Base-by-base conservation (phyloP, 805 yeast genomes). In the Saccharomycodes ludwigii region DNA sequence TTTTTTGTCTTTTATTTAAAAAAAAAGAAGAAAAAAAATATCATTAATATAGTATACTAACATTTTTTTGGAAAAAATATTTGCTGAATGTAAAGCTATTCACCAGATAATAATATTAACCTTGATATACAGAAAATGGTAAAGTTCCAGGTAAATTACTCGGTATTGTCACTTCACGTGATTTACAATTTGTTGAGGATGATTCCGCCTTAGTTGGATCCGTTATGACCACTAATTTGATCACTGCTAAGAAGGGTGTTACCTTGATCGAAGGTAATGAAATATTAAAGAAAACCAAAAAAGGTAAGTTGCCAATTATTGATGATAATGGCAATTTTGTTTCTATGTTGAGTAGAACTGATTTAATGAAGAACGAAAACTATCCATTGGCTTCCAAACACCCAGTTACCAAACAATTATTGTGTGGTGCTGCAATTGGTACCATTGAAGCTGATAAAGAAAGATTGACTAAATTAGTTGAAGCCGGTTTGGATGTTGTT, bases 351-450 rank as follows among this genome's bases (percentile, higher is more conserved):
- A 84, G 96, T 24, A 80, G 95, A 68, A 84, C 95, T 39, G 98
- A 91, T 63, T 76, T 91, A 66, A 93, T 84, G 71, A 91, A 91
- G 72, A 91, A 91, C 66, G 78, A 79, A 65, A 71, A 73, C 56
- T 91, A 71, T 69, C 98, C 98, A 48, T 67, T 76, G 43, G 98
- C 98, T 35, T 85, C 96, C 43, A 91, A 91, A 66, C 81, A 95
- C 22, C 76, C 76, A 50, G 67, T 76, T 47, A 82, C 97, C 33
- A 91, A 91, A 70, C 98, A 91, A 68, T 72, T 91, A 56, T 71
- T 91, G 52, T 84, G 95, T 72, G 98, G 97, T 71, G 98, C 98
- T 48, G 93, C 98, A 42, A 75, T 91, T 54, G 98, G 98, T 62
- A 91, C 98, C 42, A 66, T 93, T 40, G 79, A 72, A 27, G 78